Evolutionary conservation across 2,329 filamentous ascomycete species (phyloP).

Genomic region (Coniochaeta hoffmannii): DNA sequence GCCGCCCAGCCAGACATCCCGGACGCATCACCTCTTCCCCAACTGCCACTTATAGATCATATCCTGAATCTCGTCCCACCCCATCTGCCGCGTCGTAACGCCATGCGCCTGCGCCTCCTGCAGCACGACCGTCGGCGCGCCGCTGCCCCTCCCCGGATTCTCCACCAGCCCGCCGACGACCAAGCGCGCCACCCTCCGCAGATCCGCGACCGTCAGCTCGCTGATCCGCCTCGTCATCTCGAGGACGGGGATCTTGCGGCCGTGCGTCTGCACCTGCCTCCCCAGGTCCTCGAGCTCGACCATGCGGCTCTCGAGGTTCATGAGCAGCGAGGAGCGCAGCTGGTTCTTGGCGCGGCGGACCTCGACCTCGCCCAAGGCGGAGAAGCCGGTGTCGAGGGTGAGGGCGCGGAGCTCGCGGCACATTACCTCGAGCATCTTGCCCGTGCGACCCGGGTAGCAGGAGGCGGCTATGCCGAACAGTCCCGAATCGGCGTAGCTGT

Average conservation of each 20-base stretch:
- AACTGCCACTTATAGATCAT: constrained; percentile 78
- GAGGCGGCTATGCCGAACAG: constrained; percentile 89
- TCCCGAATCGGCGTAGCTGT: constrained; percentile 92
- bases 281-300: constrained; percentile 95
- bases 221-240: constrained; percentile 93
- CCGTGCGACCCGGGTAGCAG: constrained; percentile 71
- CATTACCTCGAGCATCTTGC: constrained; percentile 88
- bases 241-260: constrained; percentile 79
- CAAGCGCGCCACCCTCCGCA: constrained; percentile 70
- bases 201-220: constrained; percentile 67
- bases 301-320: constrained; percentile 97
- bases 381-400: constrained; percentile 67
- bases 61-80: constrained; percentile 87
- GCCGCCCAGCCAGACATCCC: not conserved
- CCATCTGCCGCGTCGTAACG: constrained; percentile 58
- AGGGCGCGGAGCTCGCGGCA: constrained; percentile 80
- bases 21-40: constrained; percentile 45
- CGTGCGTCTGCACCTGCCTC: constrained; percentile 93
- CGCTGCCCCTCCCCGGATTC: constrained; percentile 72
- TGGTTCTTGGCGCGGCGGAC: constrained; percentile 96
- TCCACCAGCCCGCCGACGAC: constrained; percentile 71
- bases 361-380: constrained; percentile 64
- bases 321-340: constrained; percentile 78
- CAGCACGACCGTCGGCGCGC: constrained; percentile 86
- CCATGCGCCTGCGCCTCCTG: constrained; percentile 82